Conservation (phyloP, 331 rosid species). For the Acacia pycnantha region DNA sequence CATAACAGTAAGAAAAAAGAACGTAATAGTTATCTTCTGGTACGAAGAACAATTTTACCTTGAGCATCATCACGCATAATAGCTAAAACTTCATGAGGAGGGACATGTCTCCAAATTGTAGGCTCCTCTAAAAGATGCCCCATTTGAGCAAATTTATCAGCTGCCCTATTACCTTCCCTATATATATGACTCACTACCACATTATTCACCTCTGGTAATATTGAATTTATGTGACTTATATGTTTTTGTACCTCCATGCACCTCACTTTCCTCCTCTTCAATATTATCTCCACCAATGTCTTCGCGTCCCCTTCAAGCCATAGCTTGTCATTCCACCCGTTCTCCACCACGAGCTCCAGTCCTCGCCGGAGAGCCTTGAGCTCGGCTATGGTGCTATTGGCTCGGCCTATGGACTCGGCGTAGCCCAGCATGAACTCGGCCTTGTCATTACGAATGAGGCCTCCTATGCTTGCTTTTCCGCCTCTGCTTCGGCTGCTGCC, state of each 20-base stretch:
- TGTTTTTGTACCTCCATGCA: conserved; percentile 57
- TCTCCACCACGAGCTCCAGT: conserved; percentile 64
- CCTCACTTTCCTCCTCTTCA: conserved; percentile 36
- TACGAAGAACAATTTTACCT: conserved; percentile 64
- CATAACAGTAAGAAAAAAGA: background rate
- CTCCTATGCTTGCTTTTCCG: conserved; percentile 72
- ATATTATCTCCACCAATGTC: conserved; percentile 56
- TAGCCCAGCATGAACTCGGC: conserved; percentile 76
- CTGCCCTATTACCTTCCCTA: conserved; percentile 74
- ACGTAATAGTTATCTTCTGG: conserved; percentile 23
- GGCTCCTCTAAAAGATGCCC: conserved; percentile 53
- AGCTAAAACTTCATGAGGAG: conserved; percentile 52
- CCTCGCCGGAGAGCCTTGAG: conserved; percentile 57
- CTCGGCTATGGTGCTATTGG: conserved; percentile 66
- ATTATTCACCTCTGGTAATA: conserved; percentile 39
- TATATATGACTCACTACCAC: conserved; percentile 53
- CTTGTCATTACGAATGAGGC: conserved; percentile 58
- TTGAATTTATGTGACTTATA: conserved; percentile 43
- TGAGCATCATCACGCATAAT: conserved; percentile 64
- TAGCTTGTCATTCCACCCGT: conserved; percentile 61
- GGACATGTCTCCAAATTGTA: conserved; percentile 46
- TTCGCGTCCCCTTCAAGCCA: conserved; percentile 84
- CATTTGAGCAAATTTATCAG: conserved; percentile 69
- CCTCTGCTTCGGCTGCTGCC: background rate
- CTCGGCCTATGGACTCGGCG: conserved; percentile 65